Conservation (phyloP, 208 protist species). For the Histomonas meleagridis region DNA sequence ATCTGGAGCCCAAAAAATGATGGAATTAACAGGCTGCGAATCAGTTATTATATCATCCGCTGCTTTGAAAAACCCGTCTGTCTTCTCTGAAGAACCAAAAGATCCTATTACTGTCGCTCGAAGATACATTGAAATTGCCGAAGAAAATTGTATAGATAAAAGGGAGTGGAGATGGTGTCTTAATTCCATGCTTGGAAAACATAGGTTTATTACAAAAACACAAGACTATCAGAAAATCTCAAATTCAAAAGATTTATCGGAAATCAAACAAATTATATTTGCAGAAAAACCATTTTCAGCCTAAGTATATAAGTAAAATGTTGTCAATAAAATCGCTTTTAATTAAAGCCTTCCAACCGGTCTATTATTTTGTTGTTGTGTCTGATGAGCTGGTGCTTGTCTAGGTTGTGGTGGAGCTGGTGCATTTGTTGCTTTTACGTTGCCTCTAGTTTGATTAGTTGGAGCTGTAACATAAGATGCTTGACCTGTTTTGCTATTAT, state of each 20-base stretch:
- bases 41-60: slow-evolving; percentile 16
- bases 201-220: slow-evolving; percentile 6
- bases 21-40: slow-evolving; percentile 12
- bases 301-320: no score
- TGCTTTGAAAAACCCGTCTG: not conserved
- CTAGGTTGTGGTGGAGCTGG: no score
- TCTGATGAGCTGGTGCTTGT: no score
- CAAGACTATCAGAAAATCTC: not conserved
- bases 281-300: not conserved
- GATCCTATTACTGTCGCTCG: not conserved
- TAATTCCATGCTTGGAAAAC: slow-evolving; percentile 16
- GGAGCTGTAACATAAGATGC: no score
- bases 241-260: not conserved
- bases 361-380: no score
- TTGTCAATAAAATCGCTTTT: no score
- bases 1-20: not conserved
- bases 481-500: no score
- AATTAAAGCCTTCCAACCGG: no score
- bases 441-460: no score
- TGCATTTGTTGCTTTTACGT: no score
- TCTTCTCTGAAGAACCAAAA: not conserved
- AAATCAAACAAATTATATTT: not conserved
- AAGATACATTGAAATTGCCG: slow-evolving; percentile 4
- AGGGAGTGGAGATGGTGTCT: not conserved
- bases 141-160: not conserved